Evolutionary conservation across 1,284 basidiomycete species (phyloP), one percentile per base, ranked within the genome.

Genomic region (Trichosporon coremiiforme): DNA sequence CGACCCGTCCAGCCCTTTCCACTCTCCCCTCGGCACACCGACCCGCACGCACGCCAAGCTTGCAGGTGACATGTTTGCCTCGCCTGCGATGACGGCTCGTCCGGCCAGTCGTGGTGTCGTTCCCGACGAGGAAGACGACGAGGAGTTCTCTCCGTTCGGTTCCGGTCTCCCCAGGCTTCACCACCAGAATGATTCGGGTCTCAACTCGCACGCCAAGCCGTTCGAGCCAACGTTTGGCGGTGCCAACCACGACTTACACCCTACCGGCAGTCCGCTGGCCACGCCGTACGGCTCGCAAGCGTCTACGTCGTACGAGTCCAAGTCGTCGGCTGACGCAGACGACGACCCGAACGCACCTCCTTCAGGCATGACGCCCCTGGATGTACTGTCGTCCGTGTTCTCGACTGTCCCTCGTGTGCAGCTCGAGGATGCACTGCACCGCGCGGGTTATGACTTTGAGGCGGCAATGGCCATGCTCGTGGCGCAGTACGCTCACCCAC

Each of bases 351-450:
- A 70, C 20, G 73, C 77, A 33, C 75, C 76, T 2, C 74, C 78
- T 0, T 90, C 92, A 75, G 93, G 93, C 41, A 96, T 98, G 92
- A 96, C 95, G 1, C 96, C 96, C 0, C 92, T 99, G 75, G 96
- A 98, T 78, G 94, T 98, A 47, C 89, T 99, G 22, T 90, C 89
- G 77, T 95, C 93, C 41, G 93, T 99, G 45, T 98, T 98, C 47
- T 90, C 92, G 2, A 90, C 92, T 1, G 87, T 97, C 5, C 91
- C 94, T 0, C 90, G 93, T 2, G 90, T 90, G 6, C 94, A 98
- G 79, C 87, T 98, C 3, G 96, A 98, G 82, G 94, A 97, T 71
- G 95, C 95, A 0, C 87, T 99, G 6, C 89, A 90, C 29, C 87
- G 88, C 67, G 91, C 94, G 74, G 92, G 89, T 2, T 99, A 93